Evolutionary conservation across 306 rosid genomes (phyloP).

Genomic region (Prunus armeniaca): DNA sequence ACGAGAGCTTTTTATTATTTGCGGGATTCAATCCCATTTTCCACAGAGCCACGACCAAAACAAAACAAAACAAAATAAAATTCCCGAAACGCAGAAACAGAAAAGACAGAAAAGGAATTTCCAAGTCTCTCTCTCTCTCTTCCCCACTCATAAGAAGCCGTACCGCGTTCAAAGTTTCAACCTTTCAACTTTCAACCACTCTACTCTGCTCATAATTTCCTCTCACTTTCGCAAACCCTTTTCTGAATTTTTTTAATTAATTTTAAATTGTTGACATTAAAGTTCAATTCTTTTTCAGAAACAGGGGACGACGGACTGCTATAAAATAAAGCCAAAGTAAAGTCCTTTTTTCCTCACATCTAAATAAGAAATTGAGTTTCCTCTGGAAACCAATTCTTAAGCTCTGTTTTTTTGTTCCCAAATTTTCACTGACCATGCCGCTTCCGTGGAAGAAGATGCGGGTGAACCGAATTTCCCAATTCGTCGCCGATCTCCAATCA

Average conservation of each 20-base stretch:
- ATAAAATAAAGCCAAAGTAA: not conserved
- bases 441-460: conserved; percentile 75
- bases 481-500: conserved; percentile 79
- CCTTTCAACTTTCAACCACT: conserved; percentile 8
- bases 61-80: not conserved
- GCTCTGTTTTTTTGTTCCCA: not conserved
- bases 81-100: not conserved
- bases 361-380: not conserved
- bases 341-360: not conserved
- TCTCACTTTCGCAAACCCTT: conserved; percentile 7
- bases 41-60: too few species aligned
- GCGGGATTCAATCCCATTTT: too few species aligned
- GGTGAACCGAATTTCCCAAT: conserved; percentile 53
- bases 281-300: not conserved
- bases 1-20: not conserved
- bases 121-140: not conserved
- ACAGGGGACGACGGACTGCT: not conserved
- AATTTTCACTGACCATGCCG: conserved; percentile 42
- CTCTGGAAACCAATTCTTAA: not conserved
- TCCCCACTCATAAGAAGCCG: not conserved
- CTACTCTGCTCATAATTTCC: conserved; percentile 7
- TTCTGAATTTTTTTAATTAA: too few species aligned
- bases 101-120: not conserved
- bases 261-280: not conserved
- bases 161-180: not conserved